phyloP scores from a whole-genome alignment of 768 basidiomycete species.

The Coprinopsis marcescibilis region DNA sequence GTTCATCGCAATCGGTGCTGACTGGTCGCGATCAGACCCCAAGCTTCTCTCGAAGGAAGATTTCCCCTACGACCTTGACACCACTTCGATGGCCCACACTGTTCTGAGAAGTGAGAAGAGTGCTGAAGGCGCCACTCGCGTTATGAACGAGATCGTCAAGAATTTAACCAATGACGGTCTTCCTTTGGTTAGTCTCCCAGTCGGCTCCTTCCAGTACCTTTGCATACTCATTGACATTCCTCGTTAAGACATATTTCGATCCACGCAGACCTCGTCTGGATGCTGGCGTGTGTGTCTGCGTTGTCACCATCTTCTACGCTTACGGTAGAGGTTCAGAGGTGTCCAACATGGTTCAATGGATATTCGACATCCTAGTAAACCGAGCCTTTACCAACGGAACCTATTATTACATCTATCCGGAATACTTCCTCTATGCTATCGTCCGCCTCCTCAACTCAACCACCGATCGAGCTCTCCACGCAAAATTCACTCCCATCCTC shows the following conservation, averaged over 20 bases:
- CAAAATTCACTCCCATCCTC: conserved; percentile 34
- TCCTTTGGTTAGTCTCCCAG: conserved; percentile 29
- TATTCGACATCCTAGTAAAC: conserved; percentile 41
- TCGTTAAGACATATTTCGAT: conserved; percentile 53
- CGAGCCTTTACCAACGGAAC: conserved; percentile 52
- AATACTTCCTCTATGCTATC: conserved; percentile 49
- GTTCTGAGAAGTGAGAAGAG: conserved; percentile 29
- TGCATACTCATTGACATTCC: not conserved
- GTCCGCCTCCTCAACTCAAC: conserved; percentile 36
- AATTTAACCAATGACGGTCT: conserved; percentile 47
- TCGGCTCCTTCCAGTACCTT: not conserved
- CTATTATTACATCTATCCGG: conserved; percentile 46
- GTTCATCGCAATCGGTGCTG: not conserved
- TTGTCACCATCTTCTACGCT: conserved; percentile 44
- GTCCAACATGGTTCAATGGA: conserved; percentile 39
- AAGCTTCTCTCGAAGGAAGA: conserved; percentile 36
- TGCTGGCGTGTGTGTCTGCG: conserved; percentile 49
- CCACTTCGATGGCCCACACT: conserved; percentile 48
- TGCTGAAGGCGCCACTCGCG: conserved; percentile 24
- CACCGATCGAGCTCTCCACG: conserved; percentile 30
- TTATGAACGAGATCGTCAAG: conserved; percentile 55
- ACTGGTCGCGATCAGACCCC: not conserved
- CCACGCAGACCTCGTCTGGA: conserved; percentile 44
- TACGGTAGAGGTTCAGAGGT: conserved; percentile 44
- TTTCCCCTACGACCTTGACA: conserved; percentile 54